Base-by-base conservation (phyloP, 2,329 filamentous ascomycete species). In the Fusarium zealandicum region DNA sequence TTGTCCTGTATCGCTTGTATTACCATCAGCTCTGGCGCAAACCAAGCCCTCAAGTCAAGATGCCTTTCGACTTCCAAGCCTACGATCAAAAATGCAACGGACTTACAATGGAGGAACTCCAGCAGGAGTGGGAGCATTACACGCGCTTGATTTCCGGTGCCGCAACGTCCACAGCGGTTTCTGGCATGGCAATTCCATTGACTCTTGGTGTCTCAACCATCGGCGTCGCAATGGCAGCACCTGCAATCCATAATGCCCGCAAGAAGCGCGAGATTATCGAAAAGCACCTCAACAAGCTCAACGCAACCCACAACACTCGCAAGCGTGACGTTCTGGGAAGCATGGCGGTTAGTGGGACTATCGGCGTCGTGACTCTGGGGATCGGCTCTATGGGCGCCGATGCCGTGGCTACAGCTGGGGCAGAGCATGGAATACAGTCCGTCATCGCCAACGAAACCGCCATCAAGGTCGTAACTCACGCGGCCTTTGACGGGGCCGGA, bases 211-310 rank as follows among this genome's bases (percentile, higher is more conserved):
- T 78, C 1, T 76, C 74, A 1, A 69, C 72, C 1, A 70, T 77
- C 6, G 76, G 75, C 1, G 67, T 76, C 2, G 74, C 69, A 2
- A 60, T 77, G 39, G 70, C 73, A 4, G 74, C 73, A 3, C 75
- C 75, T 1, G 68, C 72, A 0, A 72, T 78, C 4, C 74, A 75
- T 45, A 77, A 78, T 57, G 75, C 75, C 2, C 67, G 75, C 2
- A 76, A 73, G 55, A 77, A 78, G 50, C 67, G 75, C 5, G 72
- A 73, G 16, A 77, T 78, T 0, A 75, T 78, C 44, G 73, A 76
- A 47, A 65, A 59, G 5, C 73, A 76, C 17, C 68, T 78, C 1
- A 67, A 73, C 28, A 59, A 60, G 4, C 66, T 71, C 8, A 68
- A 72, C 5, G 57, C 66, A 4, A 72, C 69, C 0, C 74, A 78